These are phyloP conservation scores for Pyricularia sp. DNA, from an alignment of 2,329 filamentous ascomycete genomes.

Conservation along the genomic window DNA sequence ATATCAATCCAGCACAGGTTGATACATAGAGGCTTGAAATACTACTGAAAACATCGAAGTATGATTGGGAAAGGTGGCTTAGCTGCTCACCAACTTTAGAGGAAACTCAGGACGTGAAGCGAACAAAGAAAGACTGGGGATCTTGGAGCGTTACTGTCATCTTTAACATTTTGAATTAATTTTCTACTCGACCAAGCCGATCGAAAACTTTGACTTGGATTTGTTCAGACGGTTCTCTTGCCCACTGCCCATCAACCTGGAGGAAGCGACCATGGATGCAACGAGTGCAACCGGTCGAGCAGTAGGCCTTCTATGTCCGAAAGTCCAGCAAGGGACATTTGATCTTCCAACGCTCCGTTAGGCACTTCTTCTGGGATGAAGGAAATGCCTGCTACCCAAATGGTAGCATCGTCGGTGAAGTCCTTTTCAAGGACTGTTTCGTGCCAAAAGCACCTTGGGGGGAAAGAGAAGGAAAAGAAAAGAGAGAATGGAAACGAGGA, in stretches of 20 bases:
- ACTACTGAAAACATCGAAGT: neutral
- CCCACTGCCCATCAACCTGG: conserved; percentile 25
- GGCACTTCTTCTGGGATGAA: conserved; percentile 59
- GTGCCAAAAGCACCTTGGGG: neutral
- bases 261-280: conserved; percentile 18
- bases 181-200: neutral
- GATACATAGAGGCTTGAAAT: neutral
- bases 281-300: conserved; percentile 13
- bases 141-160: neutral
- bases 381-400: conserved; percentile 62
- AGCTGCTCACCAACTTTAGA: neutral
- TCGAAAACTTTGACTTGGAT: neutral
- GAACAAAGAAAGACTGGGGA: neutral
- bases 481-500: neutral
- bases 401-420: conserved; percentile 62
- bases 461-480: neutral
- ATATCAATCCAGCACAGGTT: neutral
- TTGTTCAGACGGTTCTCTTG: conserved; percentile 31
- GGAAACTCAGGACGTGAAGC: neutral
- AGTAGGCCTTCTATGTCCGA: conserved; percentile 28
- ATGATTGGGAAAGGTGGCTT: neutral
- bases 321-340: conserved; percentile 14
- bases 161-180: neutral
- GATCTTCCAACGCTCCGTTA: conserved; percentile 79
- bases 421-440: neutral